A percentile compares a stretch with the other conserved stretches of the same genome.
phyloP scores from a whole-genome alignment of 768 basidiomycete species.

The Leccinellum rugosiceps region DNA sequence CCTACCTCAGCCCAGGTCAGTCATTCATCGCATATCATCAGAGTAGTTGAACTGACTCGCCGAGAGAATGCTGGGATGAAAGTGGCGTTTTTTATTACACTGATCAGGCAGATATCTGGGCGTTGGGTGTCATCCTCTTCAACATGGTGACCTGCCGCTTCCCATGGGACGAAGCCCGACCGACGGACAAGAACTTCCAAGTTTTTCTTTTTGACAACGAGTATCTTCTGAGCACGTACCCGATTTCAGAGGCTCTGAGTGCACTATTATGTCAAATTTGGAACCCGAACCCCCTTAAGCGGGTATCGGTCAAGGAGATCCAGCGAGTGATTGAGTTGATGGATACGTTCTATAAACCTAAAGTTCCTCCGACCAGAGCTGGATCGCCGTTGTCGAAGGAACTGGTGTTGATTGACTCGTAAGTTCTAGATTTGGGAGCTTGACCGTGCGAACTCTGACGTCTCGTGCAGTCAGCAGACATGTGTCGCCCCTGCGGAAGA shows the following conservation, averaged over 20 bases:
- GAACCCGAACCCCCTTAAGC: constrained; percentile 10
- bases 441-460: neutral
- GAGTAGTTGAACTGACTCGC: constrained; percentile 3
- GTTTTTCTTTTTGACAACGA: constrained; percentile 1
- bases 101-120: constrained; percentile 56
- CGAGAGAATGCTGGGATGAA: constrained; percentile 55
- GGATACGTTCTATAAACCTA: constrained; percentile 14
- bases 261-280: constrained; percentile 13
- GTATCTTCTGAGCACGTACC: neutral
- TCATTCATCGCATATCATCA: constrained; percentile 1
- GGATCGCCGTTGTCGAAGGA: neutral
- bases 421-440: neutral
- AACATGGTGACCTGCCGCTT: constrained; percentile 67
- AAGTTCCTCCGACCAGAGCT: neutral
- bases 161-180: constrained; percentile 16
- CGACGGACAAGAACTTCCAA: neutral
- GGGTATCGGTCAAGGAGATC: constrained; percentile 19
- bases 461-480: constrained; percentile 10
- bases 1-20: constrained; percentile 70
- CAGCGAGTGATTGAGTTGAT: constrained; percentile 11
- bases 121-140: constrained; percentile 75
- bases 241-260: constrained; percentile 11
- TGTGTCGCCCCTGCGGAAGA: constrained; percentile 1
- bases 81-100: constrained; percentile 23
- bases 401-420: constrained; percentile 12